Evolutionary conservation across 78 protist genomes (phyloP).

Genomic region (Planoprotostelium fungivorum): DNA sequence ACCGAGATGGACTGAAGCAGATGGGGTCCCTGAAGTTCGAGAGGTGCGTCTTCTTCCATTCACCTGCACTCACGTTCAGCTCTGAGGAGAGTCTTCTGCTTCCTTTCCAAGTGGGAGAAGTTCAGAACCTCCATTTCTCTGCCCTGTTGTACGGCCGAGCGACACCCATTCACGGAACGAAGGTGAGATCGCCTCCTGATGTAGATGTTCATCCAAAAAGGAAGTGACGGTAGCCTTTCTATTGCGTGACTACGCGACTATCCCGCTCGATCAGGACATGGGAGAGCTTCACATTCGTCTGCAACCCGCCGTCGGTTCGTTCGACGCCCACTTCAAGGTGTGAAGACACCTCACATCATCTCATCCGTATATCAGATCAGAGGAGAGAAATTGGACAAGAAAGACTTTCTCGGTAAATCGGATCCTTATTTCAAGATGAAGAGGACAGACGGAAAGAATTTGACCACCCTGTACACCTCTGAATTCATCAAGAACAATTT

Average conservation of each 20-base stretch:
- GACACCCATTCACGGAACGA: no score
- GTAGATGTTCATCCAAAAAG: not conserved
- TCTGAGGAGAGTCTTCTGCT: not conserved
- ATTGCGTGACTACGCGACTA: not conserved
- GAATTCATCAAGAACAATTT: not conserved
- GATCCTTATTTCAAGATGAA: not conserved
- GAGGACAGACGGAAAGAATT: not conserved
- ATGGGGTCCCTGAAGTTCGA: not conserved
- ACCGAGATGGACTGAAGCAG: not conserved
- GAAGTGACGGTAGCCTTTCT: not conserved
- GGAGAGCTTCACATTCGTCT: not conserved
- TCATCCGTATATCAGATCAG: not conserved
- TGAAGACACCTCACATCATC: no score
- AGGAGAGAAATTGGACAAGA: not conserved
- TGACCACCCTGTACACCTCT: not conserved
- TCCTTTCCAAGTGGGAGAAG: not conserved
- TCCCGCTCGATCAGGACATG: not conserved
- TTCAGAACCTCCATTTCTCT: not conserved
- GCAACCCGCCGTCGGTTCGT: not conserved
- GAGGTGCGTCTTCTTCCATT: not conserved
- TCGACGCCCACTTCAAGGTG: not conserved
- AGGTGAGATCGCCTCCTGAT: no score
- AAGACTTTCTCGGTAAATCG: not conserved
- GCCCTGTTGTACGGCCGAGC: not conserved
- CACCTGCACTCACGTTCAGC: not conserved